A percentile compares a stretch with the other conserved stretches of the same genome.
Conservation (phyloP, 2,329 filamentous ascomycete species). For the Dendryphion nanum region DNA sequence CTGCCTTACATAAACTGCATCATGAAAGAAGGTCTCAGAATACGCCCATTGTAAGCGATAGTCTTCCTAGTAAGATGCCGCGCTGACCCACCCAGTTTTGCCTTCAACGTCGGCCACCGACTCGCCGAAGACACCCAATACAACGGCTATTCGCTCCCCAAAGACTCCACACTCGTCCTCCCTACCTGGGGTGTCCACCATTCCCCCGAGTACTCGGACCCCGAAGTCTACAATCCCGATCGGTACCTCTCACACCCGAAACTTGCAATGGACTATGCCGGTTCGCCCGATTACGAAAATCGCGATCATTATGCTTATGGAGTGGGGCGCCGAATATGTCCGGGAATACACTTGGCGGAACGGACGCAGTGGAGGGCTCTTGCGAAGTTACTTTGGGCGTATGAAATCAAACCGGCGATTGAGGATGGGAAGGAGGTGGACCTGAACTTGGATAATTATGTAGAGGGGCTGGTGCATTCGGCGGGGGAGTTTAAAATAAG, state of each 20-base stretch:
- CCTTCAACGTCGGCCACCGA: slow-evolving; percentile 2
- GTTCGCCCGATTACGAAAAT: background rate
- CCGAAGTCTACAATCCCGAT: background rate
- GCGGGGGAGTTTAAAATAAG: background rate
- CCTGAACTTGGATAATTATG: background rate
- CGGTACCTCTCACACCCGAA: background rate
- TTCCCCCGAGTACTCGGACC: background rate
- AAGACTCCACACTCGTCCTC: background rate
- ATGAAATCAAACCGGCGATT: slow-evolving; percentile 4
- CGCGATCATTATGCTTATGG: slow-evolving; percentile 18
- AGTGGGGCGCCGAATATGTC: slow-evolving; percentile 22
- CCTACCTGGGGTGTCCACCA: background rate
- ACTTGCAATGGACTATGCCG: background rate
- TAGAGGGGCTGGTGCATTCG: background rate
- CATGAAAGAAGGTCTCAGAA: slow-evolving; percentile 17
- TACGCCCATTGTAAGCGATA: slow-evolving; percentile 11
- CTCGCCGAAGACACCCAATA: background rate
- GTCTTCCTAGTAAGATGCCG: background rate
- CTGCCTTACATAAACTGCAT: slow-evolving; percentile 21
- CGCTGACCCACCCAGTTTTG: slow-evolving; percentile 2
- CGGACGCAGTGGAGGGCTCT: slow-evolving; percentile 10
- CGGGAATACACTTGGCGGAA: slow-evolving; percentile 26
- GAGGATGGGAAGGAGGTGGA: slow-evolving; percentile 18
- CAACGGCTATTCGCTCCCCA: background rate
- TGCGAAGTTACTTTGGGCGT: slow-evolving; percentile 16